phyloP scores from a whole-genome alignment of 2,329 filamentous ascomycete genomes.

The Karstenula rhodostoma region DNA sequence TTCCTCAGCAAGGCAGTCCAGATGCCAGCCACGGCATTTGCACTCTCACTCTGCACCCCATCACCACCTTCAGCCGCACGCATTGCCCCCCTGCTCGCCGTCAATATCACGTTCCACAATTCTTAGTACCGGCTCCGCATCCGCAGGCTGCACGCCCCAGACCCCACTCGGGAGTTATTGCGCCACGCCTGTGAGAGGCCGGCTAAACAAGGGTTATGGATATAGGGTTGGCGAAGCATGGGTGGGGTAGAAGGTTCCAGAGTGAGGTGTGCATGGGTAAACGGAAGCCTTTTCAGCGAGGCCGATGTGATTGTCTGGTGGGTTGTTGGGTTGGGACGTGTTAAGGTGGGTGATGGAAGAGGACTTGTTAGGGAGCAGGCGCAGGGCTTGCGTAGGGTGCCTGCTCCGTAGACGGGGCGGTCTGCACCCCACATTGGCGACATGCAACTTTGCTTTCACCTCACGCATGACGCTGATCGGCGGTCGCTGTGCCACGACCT shows the following conservation, averaged over 20 bases:
- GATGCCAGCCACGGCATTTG: slow-evolving; percentile 17
- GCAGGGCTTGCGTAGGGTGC: slow-evolving; percentile 7
- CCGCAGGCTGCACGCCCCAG: slow-evolving; percentile 7
- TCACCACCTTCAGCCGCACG: slow-evolving; percentile 14
- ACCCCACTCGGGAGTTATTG: slow-evolving; percentile 19
- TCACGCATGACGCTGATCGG: slow-evolving; percentile 19
- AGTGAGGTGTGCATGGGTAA: slow-evolving; percentile 12
- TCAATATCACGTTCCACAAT: neutral
- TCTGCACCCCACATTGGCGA: slow-evolving; percentile 20
- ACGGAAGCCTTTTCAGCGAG: slow-evolving; percentile 8
- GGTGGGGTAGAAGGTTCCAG: neutral
- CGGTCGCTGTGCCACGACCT: neutral
- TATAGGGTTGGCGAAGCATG: slow-evolving; percentile 1
- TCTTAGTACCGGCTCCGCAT: slow-evolving; percentile 12
- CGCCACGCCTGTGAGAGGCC: slow-evolving; percentile 15
- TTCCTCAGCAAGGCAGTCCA: slow-evolving; percentile 32
- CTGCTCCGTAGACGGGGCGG: slow-evolving; percentile 27
- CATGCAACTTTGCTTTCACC: slow-evolving; percentile 27
- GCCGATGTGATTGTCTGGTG: neutral
- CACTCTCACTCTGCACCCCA: neutral
- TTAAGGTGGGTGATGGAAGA: neutral
- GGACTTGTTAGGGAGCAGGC: slow-evolving; percentile 8
- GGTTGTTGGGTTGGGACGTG: neutral
- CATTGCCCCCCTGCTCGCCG: slow-evolving; percentile 9
- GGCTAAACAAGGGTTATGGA: slow-evolving; percentile 15